A percentile compares a stretch with the other conserved stretches of the same genome.
phyloP scores from a whole-genome alignment of 257 asterid genomes.

The Sherardia arvensis region DNA sequence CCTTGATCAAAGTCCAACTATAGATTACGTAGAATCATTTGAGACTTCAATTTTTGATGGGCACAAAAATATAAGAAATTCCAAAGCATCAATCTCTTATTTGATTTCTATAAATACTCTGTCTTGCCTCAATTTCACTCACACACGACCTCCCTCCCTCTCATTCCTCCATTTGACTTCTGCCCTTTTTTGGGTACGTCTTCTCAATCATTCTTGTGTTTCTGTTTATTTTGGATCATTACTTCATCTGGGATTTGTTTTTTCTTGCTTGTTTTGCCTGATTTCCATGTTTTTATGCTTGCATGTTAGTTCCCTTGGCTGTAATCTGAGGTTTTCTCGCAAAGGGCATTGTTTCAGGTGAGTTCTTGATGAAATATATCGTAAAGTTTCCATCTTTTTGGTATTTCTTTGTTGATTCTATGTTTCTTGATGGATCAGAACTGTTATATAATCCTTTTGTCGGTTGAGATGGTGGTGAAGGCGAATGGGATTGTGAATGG shows the following conservation, averaged over 20 bases:
- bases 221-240: neutral
- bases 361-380: neutral
- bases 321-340: neutral
- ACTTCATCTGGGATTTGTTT: slow-evolving; percentile 4
- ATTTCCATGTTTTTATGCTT: neutral
- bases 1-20: neutral
- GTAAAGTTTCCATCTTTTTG: neutral
- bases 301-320: neutral
- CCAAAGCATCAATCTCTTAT: neutral
- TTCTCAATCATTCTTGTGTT: neutral
- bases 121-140: neutral
- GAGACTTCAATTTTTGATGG: neutral
- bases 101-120: neutral
- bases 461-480: slow-evolving; percentile 57
- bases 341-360: neutral
- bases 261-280: neutral
- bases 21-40: neutral
- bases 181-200: neutral
- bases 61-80: neutral
- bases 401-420: neutral
- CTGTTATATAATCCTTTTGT: slow-evolving; percentile 4
- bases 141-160: neutral
- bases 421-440: slow-evolving; percentile 13
- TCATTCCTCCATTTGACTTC: neutral
- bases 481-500: slow-evolving; percentile 42